These are phyloP conservation scores for Gossypioides kirkii DNA, from an alignment of 345 rosid species.

Conservation along the genomic window DNA sequence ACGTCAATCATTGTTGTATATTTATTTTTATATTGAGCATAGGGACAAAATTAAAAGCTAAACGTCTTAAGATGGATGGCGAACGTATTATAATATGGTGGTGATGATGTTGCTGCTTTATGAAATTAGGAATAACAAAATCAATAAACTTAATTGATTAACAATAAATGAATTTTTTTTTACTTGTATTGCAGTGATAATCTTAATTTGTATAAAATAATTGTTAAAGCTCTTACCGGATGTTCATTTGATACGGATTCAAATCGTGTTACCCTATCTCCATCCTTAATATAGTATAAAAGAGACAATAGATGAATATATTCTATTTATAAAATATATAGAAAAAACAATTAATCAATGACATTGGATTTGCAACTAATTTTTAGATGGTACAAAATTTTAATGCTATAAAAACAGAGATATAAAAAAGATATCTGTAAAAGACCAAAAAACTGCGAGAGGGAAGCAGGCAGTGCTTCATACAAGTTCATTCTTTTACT, in stretches of 20 bases:
- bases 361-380: not conserved
- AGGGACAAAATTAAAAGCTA: not conserved
- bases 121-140: too few species aligned
- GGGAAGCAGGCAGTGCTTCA: not conserved
- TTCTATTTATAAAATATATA: too few species aligned
- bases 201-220: too few species aligned
- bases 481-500: constrained; percentile 21
- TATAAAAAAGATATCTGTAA: not conserved
- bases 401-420: not conserved
- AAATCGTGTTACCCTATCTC: too few species aligned
- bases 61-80: not conserved
- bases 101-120: not conserved
- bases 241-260: too few species aligned
- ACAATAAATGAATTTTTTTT: too few species aligned
- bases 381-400: not conserved
- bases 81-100: too few species aligned
- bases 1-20: not conserved
- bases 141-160: too few species aligned
- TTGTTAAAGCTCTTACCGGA: too few species aligned
- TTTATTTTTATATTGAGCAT: not conserved
- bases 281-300: too few species aligned
- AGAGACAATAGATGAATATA: too few species aligned
- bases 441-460: not conserved
- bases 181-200: too few species aligned
- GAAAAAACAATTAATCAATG: not conserved